Evolutionary conservation across 2,329 filamentous ascomycete genomes (phyloP).

Genomic region (Exophiala dermatitidis): DNA sequence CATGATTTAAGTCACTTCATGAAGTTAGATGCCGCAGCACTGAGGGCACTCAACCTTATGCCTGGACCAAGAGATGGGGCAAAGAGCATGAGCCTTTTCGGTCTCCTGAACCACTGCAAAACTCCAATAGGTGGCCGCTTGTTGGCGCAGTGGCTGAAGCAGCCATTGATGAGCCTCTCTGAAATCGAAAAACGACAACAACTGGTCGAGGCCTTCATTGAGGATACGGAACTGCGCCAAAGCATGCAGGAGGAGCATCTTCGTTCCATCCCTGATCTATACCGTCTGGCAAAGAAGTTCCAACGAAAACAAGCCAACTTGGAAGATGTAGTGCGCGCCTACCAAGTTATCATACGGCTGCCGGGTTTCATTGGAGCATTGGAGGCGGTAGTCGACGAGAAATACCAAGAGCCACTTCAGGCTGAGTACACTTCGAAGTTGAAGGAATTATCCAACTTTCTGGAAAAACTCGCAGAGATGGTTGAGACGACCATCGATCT

Average conservation of each 20-base stretch:
- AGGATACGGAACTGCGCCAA: conserved; percentile 85
- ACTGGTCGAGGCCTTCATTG: conserved; percentile 88
- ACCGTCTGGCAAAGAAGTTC: conserved; percentile 87
- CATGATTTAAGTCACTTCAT: conserved; percentile 96
- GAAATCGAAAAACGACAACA: conserved; percentile 91
- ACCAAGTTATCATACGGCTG: conserved; percentile 86
- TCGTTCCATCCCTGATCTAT: conserved; percentile 85
- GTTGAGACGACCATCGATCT: conserved; percentile 97
- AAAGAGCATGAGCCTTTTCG: conserved; percentile 97
- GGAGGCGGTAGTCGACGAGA: conserved; percentile 90
- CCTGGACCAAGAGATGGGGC: conserved; percentile 86
- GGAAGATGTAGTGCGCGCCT: conserved; percentile 91
- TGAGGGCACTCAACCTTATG: conserved; percentile 95
- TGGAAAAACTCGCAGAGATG: conserved; percentile 90
- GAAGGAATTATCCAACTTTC: conserved; percentile 64
- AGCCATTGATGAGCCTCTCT: conserved; percentile 82
- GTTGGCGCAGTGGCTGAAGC: conserved; percentile 93
- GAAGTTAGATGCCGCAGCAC: conserved; percentile 91
- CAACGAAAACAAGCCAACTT: conserved; percentile 84
- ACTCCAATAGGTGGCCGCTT: conserved; percentile 86
- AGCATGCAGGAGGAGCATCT: conserved; percentile 96
- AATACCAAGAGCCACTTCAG: conserved; percentile 81
- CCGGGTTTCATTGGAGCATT: conserved; percentile 84
- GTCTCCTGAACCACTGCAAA: conserved; percentile 93
- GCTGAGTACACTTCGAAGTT: conserved; percentile 80